phyloP scores from a whole-genome alignment of 1,139 yeast genomes.

The Kodamaea derodonti region DNA sequence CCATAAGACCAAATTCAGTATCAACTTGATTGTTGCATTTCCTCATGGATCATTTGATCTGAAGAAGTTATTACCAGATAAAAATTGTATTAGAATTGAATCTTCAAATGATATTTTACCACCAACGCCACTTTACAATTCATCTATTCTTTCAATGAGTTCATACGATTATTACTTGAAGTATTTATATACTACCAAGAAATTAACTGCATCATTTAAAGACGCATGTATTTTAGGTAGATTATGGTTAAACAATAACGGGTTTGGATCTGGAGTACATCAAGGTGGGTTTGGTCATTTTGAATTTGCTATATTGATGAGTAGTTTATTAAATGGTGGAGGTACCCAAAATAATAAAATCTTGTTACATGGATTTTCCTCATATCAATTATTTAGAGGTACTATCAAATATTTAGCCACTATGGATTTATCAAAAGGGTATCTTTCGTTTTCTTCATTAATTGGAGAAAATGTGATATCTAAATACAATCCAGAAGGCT shows the following conservation, averaged over 20 bases:
- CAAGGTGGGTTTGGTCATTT: conserved; percentile 89
- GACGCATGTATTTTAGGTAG: conserved; percentile 88
- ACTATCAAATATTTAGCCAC: conserved; percentile 77
- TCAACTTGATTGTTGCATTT: conserved; percentile 70
- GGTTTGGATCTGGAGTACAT: conserved; percentile 58
- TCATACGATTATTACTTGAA: conserved; percentile 68
- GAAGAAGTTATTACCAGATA: conserved; percentile 74
- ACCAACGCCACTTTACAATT: conserved; percentile 84
- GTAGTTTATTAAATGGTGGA: conserved; percentile 82
- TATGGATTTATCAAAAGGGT: conserved; percentile 64
- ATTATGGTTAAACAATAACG: conserved; percentile 87
- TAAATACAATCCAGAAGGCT: conserved; percentile 54
- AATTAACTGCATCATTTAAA: conserved; percentile 75
- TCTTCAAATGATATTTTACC: conserved; percentile 43
- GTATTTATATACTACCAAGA: conserved; percentile 70
- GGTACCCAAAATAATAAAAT: conserved; percentile 72
- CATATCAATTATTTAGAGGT: conserved; percentile 90
- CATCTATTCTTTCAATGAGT: conserved; percentile 69
- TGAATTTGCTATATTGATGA: conserved; percentile 79
- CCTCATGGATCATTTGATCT: conserved; percentile 69
- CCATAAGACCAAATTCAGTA: conserved; percentile 64
- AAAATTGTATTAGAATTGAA: conserved; percentile 74
- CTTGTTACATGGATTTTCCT: conserved; percentile 80
- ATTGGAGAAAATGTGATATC: conserved; percentile 46
- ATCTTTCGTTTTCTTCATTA: conserved; percentile 61